Evolutionary conservation across 1,284 basidiomycete species (phyloP).

Genomic region (Kalmanozyma brasiliensis): DNA sequence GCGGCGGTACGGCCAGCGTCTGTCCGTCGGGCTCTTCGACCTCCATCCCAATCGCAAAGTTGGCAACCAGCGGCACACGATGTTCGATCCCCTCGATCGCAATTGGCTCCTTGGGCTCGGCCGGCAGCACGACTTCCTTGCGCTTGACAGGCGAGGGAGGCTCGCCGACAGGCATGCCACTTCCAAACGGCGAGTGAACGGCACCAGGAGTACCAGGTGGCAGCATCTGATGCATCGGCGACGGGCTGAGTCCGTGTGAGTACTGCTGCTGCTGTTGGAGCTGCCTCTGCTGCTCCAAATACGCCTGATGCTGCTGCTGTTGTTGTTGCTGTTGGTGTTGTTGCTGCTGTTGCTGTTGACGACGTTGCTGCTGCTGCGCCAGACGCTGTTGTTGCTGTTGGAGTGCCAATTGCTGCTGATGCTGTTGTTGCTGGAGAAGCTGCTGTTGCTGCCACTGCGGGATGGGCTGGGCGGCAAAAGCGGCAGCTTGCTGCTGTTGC

Average conservation of each 20-base stretch:
- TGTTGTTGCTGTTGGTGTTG: slow-evolving; percentile 25
- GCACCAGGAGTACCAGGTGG: slow-evolving; percentile 12
- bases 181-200: slow-evolving; percentile 14
- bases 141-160: slow-evolving; percentile 28
- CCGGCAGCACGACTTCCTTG: slow-evolving; percentile 26
- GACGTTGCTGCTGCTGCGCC: slow-evolving; percentile 12
- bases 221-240: slow-evolving; percentile 20
- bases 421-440: slow-evolving; percentile 34
- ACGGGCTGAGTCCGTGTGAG: slow-evolving; percentile 19
- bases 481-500: slow-evolving; percentile 30
- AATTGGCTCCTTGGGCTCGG: slow-evolving; percentile 8
- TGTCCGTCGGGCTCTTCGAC: slow-evolving; percentile 32
- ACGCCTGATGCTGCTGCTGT: slow-evolving; percentile 34
- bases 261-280: slow-evolving; percentile 23
- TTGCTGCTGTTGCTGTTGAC: slow-evolving; percentile 14
- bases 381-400: slow-evolving; percentile 25
- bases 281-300: slow-evolving; percentile 15
- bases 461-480: slow-evolving; percentile 18
- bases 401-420: slow-evolving; percentile 17
- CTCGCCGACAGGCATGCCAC: slow-evolving; percentile 6
- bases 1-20: slow-evolving; percentile 7
- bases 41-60: slow-evolving; percentile 39
- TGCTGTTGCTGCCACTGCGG: slow-evolving; percentile 44
- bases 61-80: slow-evolving; percentile 26
- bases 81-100: slow-evolving; percentile 32